Base-by-base conservation (phyloP, 148 eudicot species). In the Cornus florida region DNA sequence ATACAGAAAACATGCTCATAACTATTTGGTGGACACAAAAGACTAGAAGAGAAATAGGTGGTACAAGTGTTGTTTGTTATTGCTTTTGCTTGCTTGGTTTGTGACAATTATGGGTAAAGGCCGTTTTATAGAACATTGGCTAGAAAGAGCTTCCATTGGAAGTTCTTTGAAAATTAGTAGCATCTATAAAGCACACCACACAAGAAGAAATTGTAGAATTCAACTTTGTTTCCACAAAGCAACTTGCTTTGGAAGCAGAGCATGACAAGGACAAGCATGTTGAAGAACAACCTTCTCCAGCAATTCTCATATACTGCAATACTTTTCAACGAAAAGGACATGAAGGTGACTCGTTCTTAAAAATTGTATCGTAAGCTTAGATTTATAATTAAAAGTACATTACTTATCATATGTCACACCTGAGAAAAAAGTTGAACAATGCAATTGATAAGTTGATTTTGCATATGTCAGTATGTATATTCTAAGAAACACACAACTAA, bases 1-100 rank as follows among this genome's bases (percentile, higher is more conserved):
- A 20, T 31, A 24, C 16, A 24, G 74, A 35, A 23, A 78, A 70
- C 69, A 60, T 70, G 48, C 32, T 77, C 23, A 23, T 13, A 77
- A 33, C 22, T 28, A 28, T 62, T 62, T 62, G 66, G 24, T 20
- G 24, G 24, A 62, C 2, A 11, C 59, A n/a, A 62, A 62, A 62
- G 66, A 62, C 9, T 17, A 32, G 38, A 20, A 53, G 38, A 73
- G 65, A 56, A 73, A 73, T 62, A 62, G 66, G 7, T 62, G 65
- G 22, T 11, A 1, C 6, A 17, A 13, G 17, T 57, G 11, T 13
- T 24, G 75, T 22, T 19, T 28, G 13, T 8, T 32, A 13, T 56
- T 73, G 9, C 9, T 11, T 59, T n/a, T 17, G 76, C 7, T 33
- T 74, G 76, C 46, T 74, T 59, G 43, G 62, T 33, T 31, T n/a